phyloP scores from a whole-genome alignment of 352 stramenopile genomes.

The Globisporangium nagaii region DNA sequence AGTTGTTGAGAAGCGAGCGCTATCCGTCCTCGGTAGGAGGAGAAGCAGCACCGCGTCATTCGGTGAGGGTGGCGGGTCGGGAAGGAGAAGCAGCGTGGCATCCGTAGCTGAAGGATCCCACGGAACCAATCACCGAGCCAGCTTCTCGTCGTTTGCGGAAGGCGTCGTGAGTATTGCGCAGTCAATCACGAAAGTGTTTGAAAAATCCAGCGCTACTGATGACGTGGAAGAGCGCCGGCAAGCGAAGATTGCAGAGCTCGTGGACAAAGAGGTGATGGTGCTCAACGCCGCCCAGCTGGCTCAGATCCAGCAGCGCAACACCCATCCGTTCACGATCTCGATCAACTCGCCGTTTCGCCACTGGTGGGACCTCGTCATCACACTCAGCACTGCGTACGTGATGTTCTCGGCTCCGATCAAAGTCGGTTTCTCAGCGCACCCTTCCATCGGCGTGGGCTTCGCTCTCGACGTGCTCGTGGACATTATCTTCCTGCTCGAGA shows the following conservation, averaged over 20 bases:
- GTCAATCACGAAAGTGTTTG: slow-evolving; percentile 17
- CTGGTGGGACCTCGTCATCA: slow-evolving; percentile 60
- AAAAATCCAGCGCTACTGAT: slow-evolving; percentile 27
- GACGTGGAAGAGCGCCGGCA: slow-evolving; percentile 29
- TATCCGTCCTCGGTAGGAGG: background rate
- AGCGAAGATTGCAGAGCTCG: slow-evolving; percentile 42
- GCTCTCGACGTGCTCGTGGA: slow-evolving; percentile 44
- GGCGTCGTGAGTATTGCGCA: slow-evolving; percentile 14
- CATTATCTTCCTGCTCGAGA: slow-evolving; percentile 50
- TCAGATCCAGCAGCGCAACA: slow-evolving; percentile 46
- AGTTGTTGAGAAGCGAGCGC: background rate
- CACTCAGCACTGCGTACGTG: slow-evolving; percentile 43
- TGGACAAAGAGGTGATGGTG: slow-evolving; percentile 58
- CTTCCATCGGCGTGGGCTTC: slow-evolving; percentile 23
- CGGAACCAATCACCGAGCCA: slow-evolving; percentile 19
- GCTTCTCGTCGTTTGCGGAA: slow-evolving; percentile 20
- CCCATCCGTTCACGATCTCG: slow-evolving; percentile 49
- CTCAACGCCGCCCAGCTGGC: slow-evolving; percentile 52
- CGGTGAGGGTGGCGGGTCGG: background rate
- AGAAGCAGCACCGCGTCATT: background rate
- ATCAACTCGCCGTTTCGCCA: slow-evolving; percentile 51
- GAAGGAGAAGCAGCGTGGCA: background rate
- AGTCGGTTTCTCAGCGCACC: slow-evolving; percentile 40
- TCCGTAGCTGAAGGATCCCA: background rate
- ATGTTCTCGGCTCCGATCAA: slow-evolving; percentile 51